phyloP scores from a whole-genome alignment of 208 protist species.

The Trypanosoma melophagium region DNA sequence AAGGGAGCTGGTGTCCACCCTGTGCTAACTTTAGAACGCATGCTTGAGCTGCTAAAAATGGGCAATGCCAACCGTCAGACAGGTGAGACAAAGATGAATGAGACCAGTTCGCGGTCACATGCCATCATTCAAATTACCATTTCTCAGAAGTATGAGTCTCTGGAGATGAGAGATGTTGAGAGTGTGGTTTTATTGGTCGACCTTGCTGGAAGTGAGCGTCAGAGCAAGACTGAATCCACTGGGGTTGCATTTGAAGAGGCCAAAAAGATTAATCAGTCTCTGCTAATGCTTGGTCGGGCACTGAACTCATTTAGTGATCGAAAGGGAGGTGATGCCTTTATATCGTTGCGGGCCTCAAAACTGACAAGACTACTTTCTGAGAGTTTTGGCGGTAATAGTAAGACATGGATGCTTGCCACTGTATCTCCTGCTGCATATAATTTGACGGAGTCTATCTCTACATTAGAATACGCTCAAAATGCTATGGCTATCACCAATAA shows the following conservation, averaged over 20 bases:
- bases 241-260: constrained; percentile 85
- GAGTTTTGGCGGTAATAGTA: constrained; percentile 91
- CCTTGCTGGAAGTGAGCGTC: constrained; percentile 74
- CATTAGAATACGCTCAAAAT: constrained; percentile 81
- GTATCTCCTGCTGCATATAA: constrained; percentile 78
- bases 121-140: constrained; percentile 95
- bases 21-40: constrained; percentile 64
- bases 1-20: constrained; percentile 62
- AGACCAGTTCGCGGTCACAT: constrained; percentile 92
- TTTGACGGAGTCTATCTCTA: constrained; percentile 76
- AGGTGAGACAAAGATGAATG: constrained; percentile 71
- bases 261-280: constrained; percentile 88
- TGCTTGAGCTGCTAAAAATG: constrained; percentile 56
- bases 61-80: constrained; percentile 58
- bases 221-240: constrained; percentile 74
- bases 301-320: constrained; percentile 83
- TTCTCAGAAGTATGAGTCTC: constrained; percentile 60
- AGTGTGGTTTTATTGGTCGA: constrained; percentile 72
- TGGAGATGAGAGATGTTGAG: constrained; percentile 45
- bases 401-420: constrained; percentile 89
- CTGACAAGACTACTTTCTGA: constrained; percentile 88
- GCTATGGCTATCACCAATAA: constrained; percentile 83
- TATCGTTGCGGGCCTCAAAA: constrained; percentile 88
- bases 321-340: constrained; percentile 58
- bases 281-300: constrained; percentile 85